Conservation (phyloP, 495 filamentous ascomycete species). For the Tuber magnatum region DNA sequence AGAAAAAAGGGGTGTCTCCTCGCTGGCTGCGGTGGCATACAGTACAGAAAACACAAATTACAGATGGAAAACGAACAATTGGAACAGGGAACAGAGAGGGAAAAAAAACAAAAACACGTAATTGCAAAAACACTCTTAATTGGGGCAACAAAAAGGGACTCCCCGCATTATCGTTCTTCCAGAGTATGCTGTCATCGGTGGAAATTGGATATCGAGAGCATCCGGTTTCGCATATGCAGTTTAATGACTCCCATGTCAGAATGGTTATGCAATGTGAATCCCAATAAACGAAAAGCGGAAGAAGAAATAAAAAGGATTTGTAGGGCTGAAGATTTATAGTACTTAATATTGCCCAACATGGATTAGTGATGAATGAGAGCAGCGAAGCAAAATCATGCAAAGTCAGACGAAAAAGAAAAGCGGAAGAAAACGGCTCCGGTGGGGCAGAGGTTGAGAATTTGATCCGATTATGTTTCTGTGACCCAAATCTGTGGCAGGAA, state of each 20-base stretch:
- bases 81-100: background rate
- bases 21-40: background rate
- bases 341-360: conserved; percentile 17
- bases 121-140: background rate
- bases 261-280: background rate
- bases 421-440: conserved; percentile 7
- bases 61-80: background rate
- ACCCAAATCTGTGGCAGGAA: conserved; percentile 55
- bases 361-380: conserved; percentile 19
- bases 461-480: conserved; percentile 46
- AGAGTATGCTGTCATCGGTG: background rate
- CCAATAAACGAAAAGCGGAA: conserved; percentile 7
- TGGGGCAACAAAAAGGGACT: conserved; percentile 16
- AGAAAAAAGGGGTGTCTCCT: background rate
- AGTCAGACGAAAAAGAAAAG: conserved; percentile 11
- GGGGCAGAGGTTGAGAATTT: conserved; percentile 2
- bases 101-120: conserved; percentile 21
- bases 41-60: background rate
- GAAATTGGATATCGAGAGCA: background rate
- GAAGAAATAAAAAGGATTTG: conserved; percentile 6
- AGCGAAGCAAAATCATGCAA: conserved; percentile 16
- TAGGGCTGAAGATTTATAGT: conserved; percentile 13
- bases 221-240: conserved; percentile 1
- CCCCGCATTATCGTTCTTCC: conserved; percentile 2
- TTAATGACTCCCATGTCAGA: background rate